Evolutionary conservation across 257 asterid species (phyloP), one percentile per base, ranked within the genome.

Genomic region (Nicotiana undulata): DNA sequence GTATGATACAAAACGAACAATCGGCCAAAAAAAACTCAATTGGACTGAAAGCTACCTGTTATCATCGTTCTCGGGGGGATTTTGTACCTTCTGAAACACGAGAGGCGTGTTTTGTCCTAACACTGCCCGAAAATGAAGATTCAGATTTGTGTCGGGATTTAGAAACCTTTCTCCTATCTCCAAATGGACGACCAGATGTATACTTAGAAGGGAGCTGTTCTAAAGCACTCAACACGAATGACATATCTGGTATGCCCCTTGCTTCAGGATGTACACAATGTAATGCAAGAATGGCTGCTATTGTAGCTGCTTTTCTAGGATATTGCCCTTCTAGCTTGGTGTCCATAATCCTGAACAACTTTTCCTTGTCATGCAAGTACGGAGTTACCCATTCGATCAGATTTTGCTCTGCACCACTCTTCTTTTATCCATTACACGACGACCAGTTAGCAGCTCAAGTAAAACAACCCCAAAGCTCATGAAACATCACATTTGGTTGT

Each of bases 391-490:
- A 87, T 3, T 61, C 79, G 0, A 87, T 46, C 34, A 87, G 80
- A 26, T 81, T 70, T 53, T 80, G 79, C 44, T 85, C 88, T 0
- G 75, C 76, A 75, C 81, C 70, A 0, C 83, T 66, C 34, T 76
- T 81, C 26, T 75, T 64, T 76, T 78, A 46, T 87, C 90, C 6
- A 83, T 52, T 3, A 84, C 88, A 0, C 84, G 78, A 2, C 87
- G 85, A 20, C 90, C 90, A 18, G 88, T 85, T 4, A 87, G 75
- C 34, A 87, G 61, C 85, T 87, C 90, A 74, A 85, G 80, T 29
- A 87, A 79, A 44, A 87, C 90, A 11, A 85, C 86, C 74, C 90
- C 90, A 40, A 87, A 87, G 82, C 90, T 85, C n/a, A 64, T 81
- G n/a, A 87, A 58, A 87, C 70, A 63, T 85, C 87, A 24, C 87